A percentile compares a stretch with the other conserved stretches of the same genome.
phyloP scores from a whole-genome alignment of 106 monocot genomes.

The Iris macrosiphon region DNA sequence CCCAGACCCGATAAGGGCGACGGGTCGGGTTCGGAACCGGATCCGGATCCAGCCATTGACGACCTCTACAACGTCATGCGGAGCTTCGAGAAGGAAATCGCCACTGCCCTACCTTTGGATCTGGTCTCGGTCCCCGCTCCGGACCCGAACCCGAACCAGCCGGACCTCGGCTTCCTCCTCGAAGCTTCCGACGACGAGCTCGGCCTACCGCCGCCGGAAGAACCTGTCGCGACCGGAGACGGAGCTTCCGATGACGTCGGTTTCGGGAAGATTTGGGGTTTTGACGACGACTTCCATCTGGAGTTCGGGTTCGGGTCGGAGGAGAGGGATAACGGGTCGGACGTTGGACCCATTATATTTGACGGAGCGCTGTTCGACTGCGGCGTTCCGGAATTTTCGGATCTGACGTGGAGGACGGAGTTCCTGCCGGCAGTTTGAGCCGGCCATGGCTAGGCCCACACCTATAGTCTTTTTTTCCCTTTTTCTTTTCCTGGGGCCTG shows the following conservation, averaged over 20 bases:
- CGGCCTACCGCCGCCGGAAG: constrained; percentile 57
- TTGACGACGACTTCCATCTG: constrained; percentile 39
- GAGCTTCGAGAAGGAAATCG: constrained; percentile 41
- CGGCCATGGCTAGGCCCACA: background rate
- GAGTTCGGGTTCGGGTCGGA: constrained; percentile 11
- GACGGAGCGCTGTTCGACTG: constrained; percentile 34
- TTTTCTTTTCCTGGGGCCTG: too few species aligned
- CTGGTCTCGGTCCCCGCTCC: background rate
- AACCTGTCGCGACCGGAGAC: background rate
- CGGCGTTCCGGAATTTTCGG: constrained; percentile 23
- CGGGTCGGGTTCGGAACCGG: too few species aligned
- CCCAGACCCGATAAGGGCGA: constrained; percentile 14
- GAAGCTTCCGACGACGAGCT: constrained; percentile 94
- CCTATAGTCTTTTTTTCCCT: too few species aligned
- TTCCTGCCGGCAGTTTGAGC: constrained; percentile 71
- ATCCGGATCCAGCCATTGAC: too few species aligned
- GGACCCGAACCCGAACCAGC: background rate
- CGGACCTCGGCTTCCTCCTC: constrained; percentile 64
- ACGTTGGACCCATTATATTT: constrained; percentile 6
- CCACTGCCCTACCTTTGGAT: background rate
- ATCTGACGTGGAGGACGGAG: constrained; percentile 32
- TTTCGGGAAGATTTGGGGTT: constrained; percentile 49
- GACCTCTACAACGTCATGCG: constrained; percentile 34
- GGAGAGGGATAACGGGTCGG: background rate
- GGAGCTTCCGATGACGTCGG: constrained; percentile 4